phyloP scores from a whole-genome alignment of 345 rosid genomes.

The Arabidopsis arenosa region DNA sequence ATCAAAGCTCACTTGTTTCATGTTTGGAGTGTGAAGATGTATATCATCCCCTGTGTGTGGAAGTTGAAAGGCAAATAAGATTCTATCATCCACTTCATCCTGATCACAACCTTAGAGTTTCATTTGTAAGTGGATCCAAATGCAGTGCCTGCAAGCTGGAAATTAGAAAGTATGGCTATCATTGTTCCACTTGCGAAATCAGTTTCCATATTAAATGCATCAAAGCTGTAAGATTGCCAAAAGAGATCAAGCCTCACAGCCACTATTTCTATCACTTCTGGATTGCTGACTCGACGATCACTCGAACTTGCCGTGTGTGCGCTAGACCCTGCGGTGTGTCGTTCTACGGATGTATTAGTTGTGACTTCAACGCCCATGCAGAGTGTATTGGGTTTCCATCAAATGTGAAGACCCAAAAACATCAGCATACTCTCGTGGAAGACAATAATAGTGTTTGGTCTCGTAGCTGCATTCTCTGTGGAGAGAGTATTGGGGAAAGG shows the following conservation, averaged over 20 bases:
- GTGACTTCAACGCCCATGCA: not conserved
- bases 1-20: not conserved
- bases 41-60: not conserved
- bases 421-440: not conserved
- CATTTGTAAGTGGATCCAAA: conserved; percentile 1
- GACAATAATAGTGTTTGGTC: no score
- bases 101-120: not conserved
- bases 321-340: conserved; percentile 1
- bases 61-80: not conserved
- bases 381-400: conserved; percentile 21
- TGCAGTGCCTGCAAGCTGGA: not conserved
- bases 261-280: not conserved
- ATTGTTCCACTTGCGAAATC: not conserved
- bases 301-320: not conserved
- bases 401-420: not conserved
- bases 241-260: not conserved
- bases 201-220: conserved; percentile 12
- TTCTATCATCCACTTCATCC: not conserved
- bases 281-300: not conserved
- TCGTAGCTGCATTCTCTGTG: not conserved
- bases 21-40: not conserved
- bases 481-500: not conserved
- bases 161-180: not conserved
- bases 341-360: conserved; percentile 7
- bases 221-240: not conserved